Evolutionary conservation across 208 protist species (phyloP).

Genomic region (Crithidia expoeki): DNA sequence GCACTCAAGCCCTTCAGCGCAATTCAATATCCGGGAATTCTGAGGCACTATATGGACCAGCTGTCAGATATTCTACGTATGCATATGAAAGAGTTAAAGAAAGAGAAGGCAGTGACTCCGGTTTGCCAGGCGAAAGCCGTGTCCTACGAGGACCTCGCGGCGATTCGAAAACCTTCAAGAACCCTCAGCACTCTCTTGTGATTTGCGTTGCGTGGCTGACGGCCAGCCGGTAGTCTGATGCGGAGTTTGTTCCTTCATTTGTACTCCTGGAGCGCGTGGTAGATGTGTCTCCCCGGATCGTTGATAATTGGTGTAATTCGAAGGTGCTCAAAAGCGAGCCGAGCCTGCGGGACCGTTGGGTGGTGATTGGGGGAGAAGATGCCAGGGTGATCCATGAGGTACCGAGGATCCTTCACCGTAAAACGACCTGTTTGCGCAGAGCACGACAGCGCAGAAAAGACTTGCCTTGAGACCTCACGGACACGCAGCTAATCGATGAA

Average conservation of each 20-base stretch:
- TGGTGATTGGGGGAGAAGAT: constrained; percentile 1
- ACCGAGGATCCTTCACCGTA: neutral
- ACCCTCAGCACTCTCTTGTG: neutral
- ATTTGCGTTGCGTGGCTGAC: constrained; percentile 5
- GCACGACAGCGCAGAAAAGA: constrained; percentile 5
- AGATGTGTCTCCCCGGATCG: neutral
- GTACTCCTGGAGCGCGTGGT: constrained; percentile 9
- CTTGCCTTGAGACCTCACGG: neutral
- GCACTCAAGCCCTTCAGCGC: too few relatives aligned
- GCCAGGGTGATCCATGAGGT: neutral
- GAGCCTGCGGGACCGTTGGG: neutral
- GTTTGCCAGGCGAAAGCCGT: neutral
- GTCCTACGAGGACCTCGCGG: neutral
- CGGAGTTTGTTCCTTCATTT: neutral
- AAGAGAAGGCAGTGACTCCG: constrained; percentile 7
- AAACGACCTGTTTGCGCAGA: constrained; percentile 12
- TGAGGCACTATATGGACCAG: too few relatives aligned
- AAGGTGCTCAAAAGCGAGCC: constrained; percentile 8
- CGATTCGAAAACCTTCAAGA: constrained; percentile 1
- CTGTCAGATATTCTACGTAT: neutral
- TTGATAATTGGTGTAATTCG: constrained; percentile 7
- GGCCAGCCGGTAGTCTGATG: constrained; percentile 7
- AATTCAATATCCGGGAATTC: too few relatives aligned
- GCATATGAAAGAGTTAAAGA: neutral
- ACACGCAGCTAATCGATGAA: constrained; percentile 1